These are phyloP conservation scores for Brassica nigra DNA, from an alignment of 345 rosid genomes.

Conservation along the genomic window DNA sequence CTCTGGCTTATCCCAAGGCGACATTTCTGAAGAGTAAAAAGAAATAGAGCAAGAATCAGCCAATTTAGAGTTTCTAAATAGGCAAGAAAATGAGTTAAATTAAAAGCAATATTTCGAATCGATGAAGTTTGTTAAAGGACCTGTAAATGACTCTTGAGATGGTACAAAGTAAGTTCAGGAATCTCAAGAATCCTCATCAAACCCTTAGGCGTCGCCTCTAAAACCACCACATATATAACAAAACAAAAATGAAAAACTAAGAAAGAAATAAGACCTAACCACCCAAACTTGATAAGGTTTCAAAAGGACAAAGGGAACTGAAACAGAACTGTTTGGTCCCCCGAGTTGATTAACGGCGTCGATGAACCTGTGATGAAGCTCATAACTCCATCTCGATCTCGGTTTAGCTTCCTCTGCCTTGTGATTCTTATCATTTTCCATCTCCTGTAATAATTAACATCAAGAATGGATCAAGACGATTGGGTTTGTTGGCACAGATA, in stretches of 20 bases:
- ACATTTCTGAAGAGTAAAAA: neutral
- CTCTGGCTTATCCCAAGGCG: neutral
- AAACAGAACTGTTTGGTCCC: slow-evolving; percentile 7
- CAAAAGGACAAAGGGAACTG: neutral
- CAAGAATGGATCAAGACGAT: slow-evolving; percentile 10
- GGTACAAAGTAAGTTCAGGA: slow-evolving; percentile 63
- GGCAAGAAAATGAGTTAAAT: neutral
- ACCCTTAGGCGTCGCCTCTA: slow-evolving; percentile 26
- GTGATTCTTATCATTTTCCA: slow-evolving; percentile 4
- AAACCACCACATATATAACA: neutral
- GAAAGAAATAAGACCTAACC: slow-evolving; percentile 2
- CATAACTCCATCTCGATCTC: slow-evolving; percentile 5
- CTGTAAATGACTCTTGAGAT: slow-evolving; percentile 11
- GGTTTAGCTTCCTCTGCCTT: neutral
- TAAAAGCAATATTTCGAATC: neutral
- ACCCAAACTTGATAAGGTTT: neutral
- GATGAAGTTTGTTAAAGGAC: neutral
- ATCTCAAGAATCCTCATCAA: slow-evolving; percentile 77
- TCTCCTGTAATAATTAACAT: neutral
- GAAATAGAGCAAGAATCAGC: neutral
- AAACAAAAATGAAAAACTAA: slow-evolving; percentile 1
- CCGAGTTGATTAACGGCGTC: slow-evolving; percentile 13
- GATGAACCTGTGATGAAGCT: slow-evolving; percentile 13
- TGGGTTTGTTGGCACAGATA: neutral
- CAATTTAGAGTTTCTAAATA: neutral